These are phyloP conservation scores for Taphrina pruni DNA, from an alignment of 1,139 yeast genomes.

Conservation along the genomic window DNA sequence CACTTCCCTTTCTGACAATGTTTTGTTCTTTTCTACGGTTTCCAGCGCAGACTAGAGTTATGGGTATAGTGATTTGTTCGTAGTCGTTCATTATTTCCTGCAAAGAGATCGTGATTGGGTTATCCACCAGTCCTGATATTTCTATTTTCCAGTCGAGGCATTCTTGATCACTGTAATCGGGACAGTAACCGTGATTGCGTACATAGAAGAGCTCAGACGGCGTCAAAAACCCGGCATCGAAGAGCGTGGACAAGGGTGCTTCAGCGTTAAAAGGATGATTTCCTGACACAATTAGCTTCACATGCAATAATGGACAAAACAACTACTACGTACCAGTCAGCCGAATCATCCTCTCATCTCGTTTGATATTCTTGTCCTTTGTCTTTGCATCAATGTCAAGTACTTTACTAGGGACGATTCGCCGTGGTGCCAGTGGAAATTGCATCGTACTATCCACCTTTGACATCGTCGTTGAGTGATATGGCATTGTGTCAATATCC, in stretches of 20 bases:
- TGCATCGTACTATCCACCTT: neutral
- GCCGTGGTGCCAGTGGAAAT: slow-evolving; percentile 45
- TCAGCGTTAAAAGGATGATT: slow-evolving; percentile 52
- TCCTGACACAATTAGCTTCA: slow-evolving; percentile 3
- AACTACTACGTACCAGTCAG: slow-evolving; percentile 50
- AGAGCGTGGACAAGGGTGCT: slow-evolving; percentile 50
- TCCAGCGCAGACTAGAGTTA: slow-evolving; percentile 53
- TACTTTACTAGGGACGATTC: slow-evolving; percentile 24
- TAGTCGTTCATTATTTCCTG: slow-evolving; percentile 48
- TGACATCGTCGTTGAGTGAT: neutral
- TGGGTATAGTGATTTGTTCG: slow-evolving; percentile 51
- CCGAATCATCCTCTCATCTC: slow-evolving; percentile 51
- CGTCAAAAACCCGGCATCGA: slow-evolving; percentile 51
- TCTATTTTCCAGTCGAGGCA: slow-evolving; percentile 49
- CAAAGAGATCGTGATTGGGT: slow-evolving; percentile 49
- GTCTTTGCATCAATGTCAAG: slow-evolving; percentile 49
- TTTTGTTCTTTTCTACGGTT: slow-evolving; percentile 53
- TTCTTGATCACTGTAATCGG: slow-evolving; percentile 47
- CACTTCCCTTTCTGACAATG: slow-evolving; percentile 51
- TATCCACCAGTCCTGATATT: slow-evolving; percentile 51
- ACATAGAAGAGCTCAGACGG: slow-evolving; percentile 52
- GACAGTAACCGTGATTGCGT: slow-evolving; percentile 53
- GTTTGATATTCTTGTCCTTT: slow-evolving; percentile 50
- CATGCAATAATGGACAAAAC: neutral
- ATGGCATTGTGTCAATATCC: slow-evolving; percentile 26